A percentile compares a stretch with the other conserved stretches of the same genome.
These are phyloP conservation scores for Apiospora rasikravindrae DNA, from an alignment of 2,329 filamentous ascomycete genomes.

Conservation along the genomic window DNA sequence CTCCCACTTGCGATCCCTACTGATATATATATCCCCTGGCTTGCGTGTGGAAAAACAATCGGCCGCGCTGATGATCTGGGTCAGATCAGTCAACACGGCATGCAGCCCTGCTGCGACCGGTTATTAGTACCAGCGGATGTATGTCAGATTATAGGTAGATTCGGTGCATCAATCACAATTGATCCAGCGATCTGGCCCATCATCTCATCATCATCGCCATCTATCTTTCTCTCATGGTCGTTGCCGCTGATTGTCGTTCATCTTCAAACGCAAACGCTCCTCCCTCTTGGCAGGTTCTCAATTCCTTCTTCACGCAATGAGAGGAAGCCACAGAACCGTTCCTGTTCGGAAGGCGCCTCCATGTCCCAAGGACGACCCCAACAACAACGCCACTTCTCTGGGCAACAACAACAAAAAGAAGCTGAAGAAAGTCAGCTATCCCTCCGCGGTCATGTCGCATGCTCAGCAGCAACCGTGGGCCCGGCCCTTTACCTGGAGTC, in stretches of 20 bases:
- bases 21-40: not conserved
- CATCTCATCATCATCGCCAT: not conserved
- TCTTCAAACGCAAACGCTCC: not conserved
- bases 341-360: not conserved
- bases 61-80: not conserved
- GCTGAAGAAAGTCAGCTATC: not conserved
- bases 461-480: constrained; percentile 15
- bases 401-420: not conserved
- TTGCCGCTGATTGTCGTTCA: not conserved
- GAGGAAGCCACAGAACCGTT: not conserved
- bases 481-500: constrained; percentile 15
- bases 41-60: not conserved
- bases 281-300: not conserved
- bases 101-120: not conserved
- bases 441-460: not conserved
- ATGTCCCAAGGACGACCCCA: not conserved
- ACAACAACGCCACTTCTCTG: not conserved
- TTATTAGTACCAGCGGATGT: not conserved
- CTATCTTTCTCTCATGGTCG: not conserved
- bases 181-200: not conserved
- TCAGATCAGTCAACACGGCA: not conserved
- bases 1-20: not conserved
- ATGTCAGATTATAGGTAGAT: constrained; percentile 10
- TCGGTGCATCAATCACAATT: not conserved
- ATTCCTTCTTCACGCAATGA: not conserved